Evolutionary conservation across 176 grass and related monocot genomes (phyloP).

Genomic region (Musa troglodytarum): DNA sequence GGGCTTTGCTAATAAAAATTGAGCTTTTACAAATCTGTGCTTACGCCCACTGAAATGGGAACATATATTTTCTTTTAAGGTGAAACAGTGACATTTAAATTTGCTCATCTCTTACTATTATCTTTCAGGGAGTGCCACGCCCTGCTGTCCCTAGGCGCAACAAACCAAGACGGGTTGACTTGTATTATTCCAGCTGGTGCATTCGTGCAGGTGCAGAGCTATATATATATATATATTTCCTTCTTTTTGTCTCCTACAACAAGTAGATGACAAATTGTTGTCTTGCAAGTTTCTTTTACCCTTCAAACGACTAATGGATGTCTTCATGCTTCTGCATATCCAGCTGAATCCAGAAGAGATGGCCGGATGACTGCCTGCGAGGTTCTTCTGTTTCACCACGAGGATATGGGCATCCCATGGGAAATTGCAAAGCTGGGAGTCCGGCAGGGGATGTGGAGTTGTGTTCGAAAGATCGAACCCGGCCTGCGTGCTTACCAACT

Average conservation of each 20-base stretch:
- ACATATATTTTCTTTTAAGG: no score
- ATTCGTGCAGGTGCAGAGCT: constrained; percentile 63
- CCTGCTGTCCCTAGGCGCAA: constrained; percentile 49
- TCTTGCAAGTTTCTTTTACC: not conserved
- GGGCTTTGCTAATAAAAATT: no score
- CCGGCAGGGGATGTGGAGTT: constrained; percentile 90
- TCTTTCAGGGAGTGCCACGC: constrained; percentile 65
- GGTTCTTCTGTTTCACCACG: constrained; percentile 86
- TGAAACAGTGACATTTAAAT: no score
- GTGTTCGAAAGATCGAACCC: constrained; percentile 70
- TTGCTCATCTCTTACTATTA: not conserved
- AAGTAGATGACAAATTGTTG: not conserved
- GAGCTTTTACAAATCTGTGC: no score
- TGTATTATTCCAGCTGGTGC: constrained; percentile 98
- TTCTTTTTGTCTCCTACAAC: no score
- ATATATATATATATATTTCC: no score
- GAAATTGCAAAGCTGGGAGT: constrained; percentile 71
- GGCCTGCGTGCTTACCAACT: constrained; percentile 74
- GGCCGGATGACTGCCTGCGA: constrained; percentile 75
- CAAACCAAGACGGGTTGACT: constrained; percentile 89
- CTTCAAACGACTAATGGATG: not conserved
- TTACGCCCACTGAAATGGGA: no score
- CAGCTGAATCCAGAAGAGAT: constrained; percentile 78
- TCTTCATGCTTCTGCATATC: not conserved
- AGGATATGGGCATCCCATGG: constrained; percentile 94